Evolutionary conservation across 2,329 filamentous ascomycete species (phyloP), one percentile per base, ranked within the genome.

Genomic region (Pyrenochaeta sp.): DNA sequence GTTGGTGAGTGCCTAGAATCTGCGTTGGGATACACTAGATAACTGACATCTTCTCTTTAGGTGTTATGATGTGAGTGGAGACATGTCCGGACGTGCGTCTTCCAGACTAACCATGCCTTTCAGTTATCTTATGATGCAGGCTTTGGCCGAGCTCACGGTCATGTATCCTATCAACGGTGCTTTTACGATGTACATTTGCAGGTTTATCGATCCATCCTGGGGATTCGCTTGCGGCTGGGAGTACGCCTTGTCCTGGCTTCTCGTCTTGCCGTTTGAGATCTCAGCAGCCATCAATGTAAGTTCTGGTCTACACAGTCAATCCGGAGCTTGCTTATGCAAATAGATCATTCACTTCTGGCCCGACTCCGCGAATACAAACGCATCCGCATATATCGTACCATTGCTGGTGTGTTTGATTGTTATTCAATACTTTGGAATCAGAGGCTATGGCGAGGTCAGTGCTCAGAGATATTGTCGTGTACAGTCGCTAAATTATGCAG

Each of bases 181-280:
- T 23, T 74, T 73, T 53, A 72, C 67, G 51, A 65, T 64, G 27
- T 74, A 72, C 56, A 68, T 69, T 10, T 54, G 63, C 35, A 70
- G 72, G 30, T 74, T 74, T 49, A 63, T 74, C 37, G 70, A 74
- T 56, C 71, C 72, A 35, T 77, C 53, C 62, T 78, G 63, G 63
- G 40, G 60, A 14, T 67, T 66, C 45, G 65, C 67, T 7, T 56
- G 62, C 24, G 64, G 65, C 18, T 71, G 68, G 65, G 63, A 68
- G 26, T 69, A 72, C 44, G 60, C 59, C 22, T 56, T 65, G 22
- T 55, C 57, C 15, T 67, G 61, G 57, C 57, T 65, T 14, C 65
- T 58, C 24, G 60, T 68, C 35, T 38, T 68, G 22, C 65, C 65
- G 7, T 67, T 65, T 32, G 65, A 69, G 35, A 65, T 69, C 24